Percentiles rank a stretch among this genome's conserved stretches.
Evolutionary conservation across 2,329 filamentous ascomycete genomes (phyloP).

Genomic region (Amauroascus niger): DNA sequence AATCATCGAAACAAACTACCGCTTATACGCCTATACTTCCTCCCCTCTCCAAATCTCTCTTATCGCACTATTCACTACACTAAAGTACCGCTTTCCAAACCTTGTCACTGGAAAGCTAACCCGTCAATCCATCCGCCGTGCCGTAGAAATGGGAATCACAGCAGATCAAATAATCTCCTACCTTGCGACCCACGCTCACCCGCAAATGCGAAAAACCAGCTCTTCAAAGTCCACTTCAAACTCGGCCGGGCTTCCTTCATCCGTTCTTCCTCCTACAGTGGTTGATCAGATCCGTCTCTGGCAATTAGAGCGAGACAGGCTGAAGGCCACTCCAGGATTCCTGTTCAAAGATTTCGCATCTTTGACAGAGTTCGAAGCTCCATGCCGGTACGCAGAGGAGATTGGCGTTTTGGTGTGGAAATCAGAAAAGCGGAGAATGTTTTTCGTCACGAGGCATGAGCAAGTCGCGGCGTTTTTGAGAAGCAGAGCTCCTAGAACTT

Average conservation of each 20-base stretch:
- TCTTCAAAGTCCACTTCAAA: slow-evolving; percentile 33
- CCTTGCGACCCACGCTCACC: slow-evolving; percentile 83
- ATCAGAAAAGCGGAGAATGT: slow-evolving; percentile 67
- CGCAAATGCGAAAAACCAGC: slow-evolving; percentile 68
- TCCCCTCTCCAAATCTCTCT: slow-evolving; percentile 92
- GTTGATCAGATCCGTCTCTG: slow-evolving; percentile 95
- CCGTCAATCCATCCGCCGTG: slow-evolving; percentile 74
- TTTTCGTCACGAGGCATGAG: slow-evolving; percentile 87
- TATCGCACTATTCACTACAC: slow-evolving; percentile 75
- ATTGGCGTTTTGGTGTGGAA: slow-evolving; percentile 85
- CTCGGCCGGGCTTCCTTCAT: slow-evolving; percentile 34
- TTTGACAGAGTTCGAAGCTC: slow-evolving; percentile 51
- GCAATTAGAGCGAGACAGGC: slow-evolving; percentile 94
- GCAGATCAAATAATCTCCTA: slow-evolving; percentile 93
- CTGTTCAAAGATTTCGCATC: slow-evolving; percentile 81
- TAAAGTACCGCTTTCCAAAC: slow-evolving; percentile 86
- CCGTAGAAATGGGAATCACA: slow-evolving; percentile 84
- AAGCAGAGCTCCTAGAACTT: slow-evolving; percentile 46
- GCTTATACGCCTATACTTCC: slow-evolving; percentile 91
- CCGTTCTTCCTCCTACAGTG: slow-evolving; percentile 84
- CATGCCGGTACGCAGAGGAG: slow-evolving; percentile 63
- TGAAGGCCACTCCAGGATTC: slow-evolving; percentile 74
- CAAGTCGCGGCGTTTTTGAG: slow-evolving; percentile 75
- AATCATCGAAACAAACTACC: slow-evolving; percentile 96
- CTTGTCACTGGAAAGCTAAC: slow-evolving; percentile 88